A percentile compares a stretch with the other conserved stretches of the same genome.
These are phyloP conservation scores for Colletotrichum lupini DNA, from an alignment of 2,329 filamentous ascomycete genomes.

Conservation along the genomic window DNA sequence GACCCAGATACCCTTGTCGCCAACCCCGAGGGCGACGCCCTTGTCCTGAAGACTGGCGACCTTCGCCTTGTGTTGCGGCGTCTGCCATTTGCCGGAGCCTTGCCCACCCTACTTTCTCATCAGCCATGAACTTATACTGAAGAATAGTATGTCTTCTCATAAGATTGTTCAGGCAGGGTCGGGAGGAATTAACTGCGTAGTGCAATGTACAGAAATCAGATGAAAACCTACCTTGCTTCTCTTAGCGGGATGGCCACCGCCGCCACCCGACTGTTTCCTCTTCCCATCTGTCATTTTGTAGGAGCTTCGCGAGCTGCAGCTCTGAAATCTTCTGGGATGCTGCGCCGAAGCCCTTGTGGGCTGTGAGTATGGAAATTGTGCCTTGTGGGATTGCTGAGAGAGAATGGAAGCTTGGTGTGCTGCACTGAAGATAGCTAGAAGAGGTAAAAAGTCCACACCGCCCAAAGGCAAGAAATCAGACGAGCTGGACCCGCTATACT, in stretches of 20 bases:
- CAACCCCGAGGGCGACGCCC: slow-evolving; percentile 67
- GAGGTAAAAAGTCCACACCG: slow-evolving; percentile 14
- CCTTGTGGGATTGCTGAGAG: background rate
- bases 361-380: background rate
- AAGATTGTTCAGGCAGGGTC: background rate
- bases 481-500: background rate
- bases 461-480: background rate
- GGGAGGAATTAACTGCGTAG: background rate
- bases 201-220: background rate
- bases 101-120: slow-evolving; percentile 4
- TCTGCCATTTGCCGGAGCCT: slow-evolving; percentile 69
- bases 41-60: slow-evolving; percentile 52
- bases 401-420: background rate
- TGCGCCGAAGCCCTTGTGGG: background rate
- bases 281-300: slow-evolving; percentile 45
- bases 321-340: background rate
- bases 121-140: background rate
- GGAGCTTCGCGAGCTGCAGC: too few relatives aligned
- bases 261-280: slow-evolving; percentile 48
- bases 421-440: background rate
- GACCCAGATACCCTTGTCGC: slow-evolving; percentile 81
- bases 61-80: slow-evolving; percentile 67
- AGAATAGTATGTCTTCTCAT: background rate
- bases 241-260: slow-evolving; percentile 43
- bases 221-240: slow-evolving; percentile 53